Evolutionary conservation across 2,329 filamentous ascomycete genomes (phyloP).

Genomic region (Penicillium sp.): DNA sequence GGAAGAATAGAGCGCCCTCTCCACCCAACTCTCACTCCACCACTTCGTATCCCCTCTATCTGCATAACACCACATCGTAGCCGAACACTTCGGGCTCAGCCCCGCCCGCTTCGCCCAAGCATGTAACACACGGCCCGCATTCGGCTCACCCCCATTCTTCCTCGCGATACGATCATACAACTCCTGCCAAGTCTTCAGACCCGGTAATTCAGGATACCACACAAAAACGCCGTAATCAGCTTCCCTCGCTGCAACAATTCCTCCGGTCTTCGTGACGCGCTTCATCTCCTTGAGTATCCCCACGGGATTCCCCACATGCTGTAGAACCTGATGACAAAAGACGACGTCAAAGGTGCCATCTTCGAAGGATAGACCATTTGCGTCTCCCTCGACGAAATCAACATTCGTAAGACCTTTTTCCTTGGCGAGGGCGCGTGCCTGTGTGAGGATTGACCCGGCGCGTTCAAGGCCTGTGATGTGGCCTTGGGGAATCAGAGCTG

Average conservation of each 20-base stretch:
- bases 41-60: slow-evolving; percentile 25
- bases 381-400: slow-evolving; percentile 38
- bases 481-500: slow-evolving; percentile 38
- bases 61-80: slow-evolving; percentile 31
- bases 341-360: slow-evolving; percentile 60
- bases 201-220: slow-evolving; percentile 29
- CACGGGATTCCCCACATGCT: slow-evolving; percentile 54
- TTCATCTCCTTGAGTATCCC: slow-evolving; percentile 54
- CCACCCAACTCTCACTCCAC: slow-evolving; percentile 30
- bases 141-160: slow-evolving; percentile 32
- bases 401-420: slow-evolving; percentile 34
- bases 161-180: slow-evolving; percentile 28
- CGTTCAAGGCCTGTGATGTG: slow-evolving; percentile 39
- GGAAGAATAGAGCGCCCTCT: slow-evolving; percentile 24
- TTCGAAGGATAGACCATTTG: slow-evolving; percentile 41
- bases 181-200: slow-evolving; percentile 24
- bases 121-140: slow-evolving; percentile 25
- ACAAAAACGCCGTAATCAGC: slow-evolving; percentile 28
- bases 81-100: slow-evolving; percentile 18
- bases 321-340: slow-evolving; percentile 57
- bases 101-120: slow-evolving; percentile 32
- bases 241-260: slow-evolving; percentile 51
- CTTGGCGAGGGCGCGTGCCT: slow-evolving; percentile 30
- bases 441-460: slow-evolving; percentile 27
- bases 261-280: slow-evolving; percentile 52